Base-by-base conservation (phyloP, 2,329 filamentous ascomycete genomes). In the Monosporascus cannonballus region DNA sequence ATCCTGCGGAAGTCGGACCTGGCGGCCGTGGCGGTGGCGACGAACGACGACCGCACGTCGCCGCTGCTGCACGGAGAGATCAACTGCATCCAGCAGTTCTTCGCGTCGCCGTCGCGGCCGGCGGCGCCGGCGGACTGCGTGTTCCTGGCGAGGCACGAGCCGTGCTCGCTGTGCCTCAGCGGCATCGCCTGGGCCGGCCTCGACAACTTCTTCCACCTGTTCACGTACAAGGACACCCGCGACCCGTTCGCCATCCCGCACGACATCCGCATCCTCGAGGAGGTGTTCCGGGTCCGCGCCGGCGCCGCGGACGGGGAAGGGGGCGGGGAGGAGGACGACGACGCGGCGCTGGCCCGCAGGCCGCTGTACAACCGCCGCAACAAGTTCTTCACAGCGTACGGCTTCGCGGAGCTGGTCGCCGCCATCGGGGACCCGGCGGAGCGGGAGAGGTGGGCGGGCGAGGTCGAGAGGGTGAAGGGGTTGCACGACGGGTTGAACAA, bases 11-110 rank as follows among this genome's bases (percentile, higher is more conserved):
- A 73, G 1, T 47, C 64, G 2, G 63, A 61, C 17, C 72, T 82
- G 6, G 45, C 58, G 0, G 69, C 75, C 2, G 64, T 77, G 15
- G 78, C 76, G 0, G 73, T 78, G 6, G 72, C 78, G 9, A 82
- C 78, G 46, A 83, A 83, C 69, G 76, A 82, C 64, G 79, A 83
- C 63, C 71, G 71, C 11, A 64, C 63, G 1, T 82, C 79, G 4
- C 80, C 80, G 2, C 71, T 83, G 4, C 71, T 83, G 8, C 80
- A 83, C 63, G 80, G 79, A 55, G 80, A 83, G 58, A 80, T 83
- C 64, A 79, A 81, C 64, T 83, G 79, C 70, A 81, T 83, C 65
- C 78, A 81, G 59, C 67, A 75, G 34, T 83, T 83, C 69, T 83
- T 80, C 66, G 71, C 71, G 0, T 47, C 55, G 47, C 62, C 62